Percentiles rank a stretch among this genome's conserved stretches.
Conservation (phyloP, 495 filamentous ascomycete genomes). For the Thermochaetoides thermophila region DNA sequence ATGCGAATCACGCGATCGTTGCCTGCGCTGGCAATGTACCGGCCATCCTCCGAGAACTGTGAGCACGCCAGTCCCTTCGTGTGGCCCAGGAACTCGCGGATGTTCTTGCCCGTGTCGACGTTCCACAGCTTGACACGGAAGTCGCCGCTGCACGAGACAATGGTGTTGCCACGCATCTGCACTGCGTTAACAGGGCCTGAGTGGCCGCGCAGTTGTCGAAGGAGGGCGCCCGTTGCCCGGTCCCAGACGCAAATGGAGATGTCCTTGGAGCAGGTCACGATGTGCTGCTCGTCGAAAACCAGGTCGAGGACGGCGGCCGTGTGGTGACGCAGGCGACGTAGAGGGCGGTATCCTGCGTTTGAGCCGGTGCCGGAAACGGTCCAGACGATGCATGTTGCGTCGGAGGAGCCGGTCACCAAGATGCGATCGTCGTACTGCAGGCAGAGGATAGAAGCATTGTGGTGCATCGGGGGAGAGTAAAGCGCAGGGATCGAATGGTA, state of each 20-base stretch:
- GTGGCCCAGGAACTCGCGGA: slow-evolving; percentile 77
- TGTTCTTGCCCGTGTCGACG: slow-evolving; percentile 63
- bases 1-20: slow-evolving; percentile 90
- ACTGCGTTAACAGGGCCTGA: slow-evolving; percentile 88
- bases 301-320: slow-evolving; percentile 82
- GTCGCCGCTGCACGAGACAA: slow-evolving; percentile 87
- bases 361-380: no score
- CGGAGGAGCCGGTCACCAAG: slow-evolving; percentile 87
- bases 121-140: slow-evolving; percentile 91
- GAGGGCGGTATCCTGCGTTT: slow-evolving; percentile 58
- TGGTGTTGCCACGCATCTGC: slow-evolving; percentile 76
- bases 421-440: slow-evolving; percentile 86
- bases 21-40: slow-evolving; percentile 78
- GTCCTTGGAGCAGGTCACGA: slow-evolving; percentile 94
- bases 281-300: slow-evolving; percentile 78
- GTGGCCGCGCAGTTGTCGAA: slow-evolving; percentile 70
- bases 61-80: slow-evolving; percentile 87
- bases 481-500: slow-evolving; percentile 31
- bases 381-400: slow-evolving; percentile 85
- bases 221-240: slow-evolving; percentile 52
- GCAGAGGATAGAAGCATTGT: slow-evolving; percentile 84
- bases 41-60: slow-evolving; percentile 84
- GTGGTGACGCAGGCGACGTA: slow-evolving; percentile 62
- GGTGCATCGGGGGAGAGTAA: slow-evolving; percentile 40
- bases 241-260: slow-evolving; percentile 87